Conservation (phyloP, 257 asterid genomes). For the Rauvolfia tetraphylla region DNA sequence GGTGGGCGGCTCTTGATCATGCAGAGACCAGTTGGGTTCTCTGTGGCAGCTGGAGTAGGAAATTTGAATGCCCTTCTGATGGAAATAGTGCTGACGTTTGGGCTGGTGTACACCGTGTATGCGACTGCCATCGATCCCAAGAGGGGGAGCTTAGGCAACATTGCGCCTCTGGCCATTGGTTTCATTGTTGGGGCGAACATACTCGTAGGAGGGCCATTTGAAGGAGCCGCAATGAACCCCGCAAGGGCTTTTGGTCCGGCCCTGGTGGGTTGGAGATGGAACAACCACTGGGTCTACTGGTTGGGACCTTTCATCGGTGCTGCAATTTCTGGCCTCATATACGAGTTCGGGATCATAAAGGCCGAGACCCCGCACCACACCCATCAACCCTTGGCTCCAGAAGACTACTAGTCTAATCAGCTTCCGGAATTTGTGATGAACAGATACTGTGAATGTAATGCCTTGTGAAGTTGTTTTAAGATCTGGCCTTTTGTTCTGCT, state of each 20-base stretch:
- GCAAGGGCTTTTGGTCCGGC: conserved; percentile 96
- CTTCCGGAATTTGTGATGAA: not conserved
- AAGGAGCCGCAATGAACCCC: conserved; percentile 89
- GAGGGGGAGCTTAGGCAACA: conserved; percentile 66
- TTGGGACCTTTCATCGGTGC: conserved; percentile 94
- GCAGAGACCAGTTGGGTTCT: conserved; percentile 82
- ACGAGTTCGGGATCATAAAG: conserved; percentile 72
- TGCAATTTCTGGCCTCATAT: conserved; percentile 57
- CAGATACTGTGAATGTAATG: not conserved
- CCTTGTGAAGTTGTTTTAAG: not conserved
- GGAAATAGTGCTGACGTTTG: conserved; percentile 83
- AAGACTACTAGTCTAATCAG: conserved; percentile 56
- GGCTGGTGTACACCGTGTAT: conserved; percentile 65
- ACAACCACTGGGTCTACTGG: conserved; percentile 90
- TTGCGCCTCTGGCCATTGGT: conserved; percentile 87
- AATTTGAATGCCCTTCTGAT: conserved; percentile 55
- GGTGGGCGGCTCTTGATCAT: not conserved
- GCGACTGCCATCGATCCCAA: conserved; percentile 86
- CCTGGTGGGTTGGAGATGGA: conserved; percentile 93
- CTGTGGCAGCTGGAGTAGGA: conserved; percentile 67
- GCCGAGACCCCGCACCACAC: conserved; percentile 37
- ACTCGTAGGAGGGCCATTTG: conserved; percentile 91
- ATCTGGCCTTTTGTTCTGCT: not conserved
- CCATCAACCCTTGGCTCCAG: conserved; percentile 86
- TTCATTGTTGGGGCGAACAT: conserved; percentile 84